phyloP scores from a whole-genome alignment of 305 asterid species.

The Withania somnifera region DNA sequence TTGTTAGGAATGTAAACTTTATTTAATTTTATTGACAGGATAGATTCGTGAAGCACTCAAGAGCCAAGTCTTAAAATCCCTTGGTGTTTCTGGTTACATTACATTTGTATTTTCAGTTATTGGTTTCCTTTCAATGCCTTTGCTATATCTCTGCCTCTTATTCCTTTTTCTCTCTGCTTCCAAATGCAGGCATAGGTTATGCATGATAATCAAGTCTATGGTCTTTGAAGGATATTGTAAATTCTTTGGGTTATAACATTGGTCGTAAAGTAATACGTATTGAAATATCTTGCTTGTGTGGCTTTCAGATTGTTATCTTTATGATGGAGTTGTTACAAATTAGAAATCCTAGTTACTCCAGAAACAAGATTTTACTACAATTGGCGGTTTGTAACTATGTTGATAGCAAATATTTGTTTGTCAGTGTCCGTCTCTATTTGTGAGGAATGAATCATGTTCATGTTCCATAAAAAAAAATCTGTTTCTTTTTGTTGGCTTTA shows the following conservation, averaged over 20 bases:
- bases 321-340: not conserved
- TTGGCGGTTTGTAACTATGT: not conserved
- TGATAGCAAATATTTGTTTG: not conserved
- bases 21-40: conserved; percentile 12
- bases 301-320: not conserved
- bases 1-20: not conserved
- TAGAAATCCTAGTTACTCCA: not conserved
- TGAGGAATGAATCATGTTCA: not conserved
- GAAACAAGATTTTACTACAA: not conserved
- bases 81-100: not conserved
- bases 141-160: not conserved
- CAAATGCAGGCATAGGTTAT: not conserved
- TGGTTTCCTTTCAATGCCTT: not conserved
- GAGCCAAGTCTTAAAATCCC: not conserved
- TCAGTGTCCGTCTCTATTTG: not conserved
- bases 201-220: not conserved
- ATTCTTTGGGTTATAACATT: not conserved
- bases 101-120: not conserved
- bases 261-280: not conserved
- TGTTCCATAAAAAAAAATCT: not conserved
- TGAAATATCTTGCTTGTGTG: not conserved
- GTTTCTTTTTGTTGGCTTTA: not conserved
- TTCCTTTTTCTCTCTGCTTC: not conserved
- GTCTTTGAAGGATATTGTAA: not conserved
- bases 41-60: not conserved